These are phyloP conservation scores for Podospora sp. DNA, from an alignment of 495 filamentous ascomycete species.

Conservation along the genomic window DNA sequence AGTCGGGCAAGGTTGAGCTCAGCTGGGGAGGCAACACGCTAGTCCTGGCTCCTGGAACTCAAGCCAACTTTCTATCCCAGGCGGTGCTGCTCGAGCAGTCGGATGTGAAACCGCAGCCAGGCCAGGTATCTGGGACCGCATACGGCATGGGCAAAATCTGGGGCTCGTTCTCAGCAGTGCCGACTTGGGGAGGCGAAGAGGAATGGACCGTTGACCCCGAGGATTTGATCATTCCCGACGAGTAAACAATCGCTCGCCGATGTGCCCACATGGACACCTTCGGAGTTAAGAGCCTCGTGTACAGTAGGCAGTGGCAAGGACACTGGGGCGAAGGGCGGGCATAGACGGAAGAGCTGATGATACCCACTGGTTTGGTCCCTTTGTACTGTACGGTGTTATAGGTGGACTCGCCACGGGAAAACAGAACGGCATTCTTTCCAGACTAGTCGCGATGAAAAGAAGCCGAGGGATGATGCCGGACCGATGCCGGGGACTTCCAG, in stretches of 20 bases:
- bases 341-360: background rate
- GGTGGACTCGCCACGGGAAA: background rate
- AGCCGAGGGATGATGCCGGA: background rate
- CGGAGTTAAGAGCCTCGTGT: background rate
- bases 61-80: slow-evolving; percentile 47
- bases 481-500: background rate
- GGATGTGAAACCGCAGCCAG: slow-evolving; percentile 41
- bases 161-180: slow-evolving; percentile 60
- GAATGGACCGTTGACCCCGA: slow-evolving; percentile 43
- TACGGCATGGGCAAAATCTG: slow-evolving; percentile 60
- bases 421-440: slow-evolving; percentile 9
- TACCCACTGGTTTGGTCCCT: slow-evolving; percentile 8
- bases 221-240: slow-evolving; percentile 28
- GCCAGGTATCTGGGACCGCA: slow-evolving; percentile 43
- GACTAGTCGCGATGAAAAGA: background rate
- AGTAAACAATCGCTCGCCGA: slow-evolving; percentile 13
- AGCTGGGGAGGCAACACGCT: slow-evolving; percentile 62
- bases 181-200: slow-evolving; percentile 53
- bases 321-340: background rate
- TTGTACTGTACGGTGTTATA: background rate
- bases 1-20: slow-evolving; percentile 61
- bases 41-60: slow-evolving; percentile 46
- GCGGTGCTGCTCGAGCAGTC: slow-evolving; percentile 50
- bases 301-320: background rate
- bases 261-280: background rate